Conservation (phyloP, 176 grass and related monocot species). For the Urochloa ruziziensis region DNA sequence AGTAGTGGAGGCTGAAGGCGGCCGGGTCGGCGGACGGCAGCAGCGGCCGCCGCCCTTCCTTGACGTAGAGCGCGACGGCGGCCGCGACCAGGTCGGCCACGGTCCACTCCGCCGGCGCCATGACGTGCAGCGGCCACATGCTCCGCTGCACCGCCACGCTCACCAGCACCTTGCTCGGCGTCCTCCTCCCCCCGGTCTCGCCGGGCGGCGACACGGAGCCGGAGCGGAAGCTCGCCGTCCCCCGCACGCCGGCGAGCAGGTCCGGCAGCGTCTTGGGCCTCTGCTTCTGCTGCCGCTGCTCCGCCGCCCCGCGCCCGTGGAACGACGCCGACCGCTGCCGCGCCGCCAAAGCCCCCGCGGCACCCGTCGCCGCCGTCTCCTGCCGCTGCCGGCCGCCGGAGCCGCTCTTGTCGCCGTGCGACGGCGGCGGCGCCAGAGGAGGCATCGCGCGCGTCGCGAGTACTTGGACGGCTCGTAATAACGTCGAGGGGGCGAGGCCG, state of each 20-base stretch:
- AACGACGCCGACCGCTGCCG: slow-evolving; percentile 56
- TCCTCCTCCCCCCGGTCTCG: slow-evolving; percentile 22
- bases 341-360: too few species aligned
- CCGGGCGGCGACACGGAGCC: neutral
- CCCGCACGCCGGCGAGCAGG: slow-evolving; percentile 44
- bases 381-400: slow-evolving; percentile 21
- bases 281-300: slow-evolving; percentile 29
- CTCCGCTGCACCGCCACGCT: slow-evolving; percentile 77
- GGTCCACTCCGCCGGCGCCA: slow-evolving; percentile 77
- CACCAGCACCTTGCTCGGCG: slow-evolving; percentile 72
- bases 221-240: slow-evolving; percentile 19
- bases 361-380: neutral
- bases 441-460: slow-evolving; percentile 7
- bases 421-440: slow-evolving; percentile 3
- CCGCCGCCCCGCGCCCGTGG: slow-evolving; percentile 46
- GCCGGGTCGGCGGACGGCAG: slow-evolving; percentile 48
- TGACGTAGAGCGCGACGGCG: slow-evolving; percentile 64
- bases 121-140: slow-evolving; percentile 87
- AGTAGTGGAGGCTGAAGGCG: slow-evolving; percentile 75
- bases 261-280: slow-evolving; percentile 74
- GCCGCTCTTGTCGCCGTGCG: slow-evolving; percentile 22
- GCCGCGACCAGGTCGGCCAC: slow-evolving; percentile 65
- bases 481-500: too few species aligned
- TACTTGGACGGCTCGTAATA: too few species aligned
- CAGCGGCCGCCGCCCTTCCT: slow-evolving; percentile 62